Percentiles rank a stretch among this genome's conserved stretches.
These are phyloP conservation scores for Calonectria leucothoes DNA, from an alignment of 2,329 filamentous ascomycete genomes.

Conservation along the genomic window DNA sequence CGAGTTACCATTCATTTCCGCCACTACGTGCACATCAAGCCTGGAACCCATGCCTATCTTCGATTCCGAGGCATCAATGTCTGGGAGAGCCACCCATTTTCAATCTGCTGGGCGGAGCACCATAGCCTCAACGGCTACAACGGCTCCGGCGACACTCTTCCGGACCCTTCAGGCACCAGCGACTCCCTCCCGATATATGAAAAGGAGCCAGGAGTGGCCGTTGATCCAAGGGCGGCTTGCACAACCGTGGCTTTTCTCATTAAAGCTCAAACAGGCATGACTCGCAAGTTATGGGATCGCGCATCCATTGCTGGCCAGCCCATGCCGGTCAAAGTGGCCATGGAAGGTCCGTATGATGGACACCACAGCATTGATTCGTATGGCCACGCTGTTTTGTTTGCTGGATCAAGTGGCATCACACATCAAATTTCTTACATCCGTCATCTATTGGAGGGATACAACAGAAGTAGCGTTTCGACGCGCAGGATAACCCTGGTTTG, in stretches of 20 bases:
- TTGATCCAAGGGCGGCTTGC: constrained; percentile 51
- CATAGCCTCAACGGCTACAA: not conserved
- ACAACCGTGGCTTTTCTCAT: constrained; percentile 83
- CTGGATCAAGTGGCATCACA: constrained; percentile 93
- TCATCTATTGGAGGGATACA: constrained; percentile 77
- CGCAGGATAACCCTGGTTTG: constrained; percentile 87
- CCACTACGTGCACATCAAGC: constrained; percentile 72
- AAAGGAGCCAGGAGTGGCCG: constrained; percentile 46
- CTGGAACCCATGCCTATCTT: constrained; percentile 81
- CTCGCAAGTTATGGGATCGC: constrained; percentile 80
- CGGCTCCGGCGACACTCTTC: not conserved
- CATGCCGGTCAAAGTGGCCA: constrained; percentile 75
- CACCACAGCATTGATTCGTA: constrained; percentile 91
- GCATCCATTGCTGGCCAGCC: constrained; percentile 62
- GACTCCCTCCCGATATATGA: constrained; percentile 53
- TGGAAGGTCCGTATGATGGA: constrained; percentile 91
- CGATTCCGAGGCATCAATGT: constrained; percentile 74
- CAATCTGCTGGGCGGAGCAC: constrained; percentile 78
- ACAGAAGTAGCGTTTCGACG: constrained; percentile 79
- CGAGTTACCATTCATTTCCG: constrained; percentile 78
- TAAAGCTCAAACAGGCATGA: constrained; percentile 89
- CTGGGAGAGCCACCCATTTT: constrained; percentile 84
- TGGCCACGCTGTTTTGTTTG: constrained; percentile 90
- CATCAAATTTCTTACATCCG: constrained; percentile 92
- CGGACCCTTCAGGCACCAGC: constrained; percentile 40